phyloP scores from a whole-genome alignment of 2,329 filamentous ascomycete species.

The Aspergillus texensis region DNA sequence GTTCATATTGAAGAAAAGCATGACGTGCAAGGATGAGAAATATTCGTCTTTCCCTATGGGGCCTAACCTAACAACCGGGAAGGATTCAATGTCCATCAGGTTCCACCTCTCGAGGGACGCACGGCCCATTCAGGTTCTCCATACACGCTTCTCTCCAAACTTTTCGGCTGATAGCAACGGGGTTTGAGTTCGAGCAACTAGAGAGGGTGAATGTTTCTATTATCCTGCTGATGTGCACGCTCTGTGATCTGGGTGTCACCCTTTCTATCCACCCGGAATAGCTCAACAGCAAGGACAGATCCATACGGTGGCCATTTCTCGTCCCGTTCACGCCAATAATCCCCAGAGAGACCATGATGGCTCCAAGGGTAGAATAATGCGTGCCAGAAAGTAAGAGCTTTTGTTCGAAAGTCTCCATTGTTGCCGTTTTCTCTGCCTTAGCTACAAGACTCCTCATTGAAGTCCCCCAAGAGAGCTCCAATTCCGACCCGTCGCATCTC shows the following conservation, averaged over 20 bases:
- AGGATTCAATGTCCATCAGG: neutral
- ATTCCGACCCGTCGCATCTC: too few relatives aligned
- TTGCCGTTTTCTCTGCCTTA: too few relatives aligned
- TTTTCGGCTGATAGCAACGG: neutral
- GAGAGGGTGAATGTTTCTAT: too few relatives aligned
- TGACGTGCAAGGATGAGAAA: neutral
- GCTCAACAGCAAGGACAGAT: slow-evolving; percentile 3
- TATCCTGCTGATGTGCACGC: too few relatives aligned
- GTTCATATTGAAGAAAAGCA: neutral
- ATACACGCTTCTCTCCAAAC: slow-evolving; percentile 3
- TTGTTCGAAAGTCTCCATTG: slow-evolving; percentile 1
- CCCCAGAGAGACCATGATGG: neutral
- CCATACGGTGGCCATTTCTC: neutral
- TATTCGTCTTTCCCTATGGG: neutral
- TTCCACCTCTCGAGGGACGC: slow-evolving; percentile 1
- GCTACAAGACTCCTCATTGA: too few relatives aligned
- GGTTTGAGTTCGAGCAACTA: too few relatives aligned
- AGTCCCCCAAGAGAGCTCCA: too few relatives aligned
- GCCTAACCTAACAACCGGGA: neutral
- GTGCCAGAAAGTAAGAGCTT: neutral
- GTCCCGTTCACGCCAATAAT: neutral
- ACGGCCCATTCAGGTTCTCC: neutral
- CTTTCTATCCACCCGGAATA: neutral
- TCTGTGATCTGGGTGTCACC: too few relatives aligned
- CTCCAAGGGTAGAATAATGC: slow-evolving; percentile 1